Evolutionary conservation across 2,329 filamentous ascomycete species (phyloP), one percentile per base, ranked within the genome.

Genomic region (Gaeumannomyces tritici): DNA sequence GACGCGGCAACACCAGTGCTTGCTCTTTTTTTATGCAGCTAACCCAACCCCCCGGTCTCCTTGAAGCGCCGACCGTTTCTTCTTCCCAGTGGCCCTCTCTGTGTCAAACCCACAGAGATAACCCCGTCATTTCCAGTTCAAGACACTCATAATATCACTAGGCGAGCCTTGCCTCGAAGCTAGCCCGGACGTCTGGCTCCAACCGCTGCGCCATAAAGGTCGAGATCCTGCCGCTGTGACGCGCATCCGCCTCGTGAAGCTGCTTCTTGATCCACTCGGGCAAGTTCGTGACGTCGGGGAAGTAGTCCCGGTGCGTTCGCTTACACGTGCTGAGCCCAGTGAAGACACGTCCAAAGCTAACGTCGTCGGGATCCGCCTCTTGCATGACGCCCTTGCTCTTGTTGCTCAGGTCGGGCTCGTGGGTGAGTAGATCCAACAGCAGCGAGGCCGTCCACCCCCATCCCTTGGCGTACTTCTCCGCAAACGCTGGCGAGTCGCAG

Each of bases 331-430:
- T 96, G 65, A 99, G 83, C 35, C 90, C 88, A 0, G 95, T 98
- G 76, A 96, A 99, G 11, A 92, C 93, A 66, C 97, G 87, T 29
- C 95, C 95, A 71, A 99, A 99, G 31, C 91, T 89, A 67, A 97
- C 87, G 73, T 99, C 95, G 69, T 99, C 95, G 29, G 96, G 90
- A 70, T 98, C 93, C 3, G 91, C 88, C 72, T 98, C 95, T 13
- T 86, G 84, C 66, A 96, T 88, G 60, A 90, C 78, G 67, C 96
- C 91, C 88, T 87, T 47, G 82, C 77, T 1, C 88, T 84, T 21
- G 79, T 77, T 8, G 83, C 42, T 77, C 5, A 93, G 83, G 47
- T 79, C 76, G 2, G 93, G 93, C 29, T 93, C 91, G 75, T 96
- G 96, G 72, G 93, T 89, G 9, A 99, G 82, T 18, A 98, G 82